Evolutionary conservation across 495 filamentous ascomycete species (phyloP).

Genomic region (Penicillium argentinense): DNA sequence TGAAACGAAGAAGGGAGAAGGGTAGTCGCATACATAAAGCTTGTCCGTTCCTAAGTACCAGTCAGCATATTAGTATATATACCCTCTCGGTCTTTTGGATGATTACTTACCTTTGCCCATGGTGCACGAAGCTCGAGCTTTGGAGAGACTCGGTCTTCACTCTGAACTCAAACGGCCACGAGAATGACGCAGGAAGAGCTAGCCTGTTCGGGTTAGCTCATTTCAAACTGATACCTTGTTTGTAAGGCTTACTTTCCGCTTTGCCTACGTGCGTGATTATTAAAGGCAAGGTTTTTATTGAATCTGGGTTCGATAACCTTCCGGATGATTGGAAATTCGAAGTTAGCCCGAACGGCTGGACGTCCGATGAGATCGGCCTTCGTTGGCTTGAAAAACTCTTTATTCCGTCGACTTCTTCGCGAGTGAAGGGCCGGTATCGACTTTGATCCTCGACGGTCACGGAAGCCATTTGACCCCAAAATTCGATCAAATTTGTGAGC

Average conservation of each 20-base stretch:
- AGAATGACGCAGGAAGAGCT: slow-evolving; percentile 24
- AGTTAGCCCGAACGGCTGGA: too few species aligned
- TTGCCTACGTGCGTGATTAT: too few species aligned
- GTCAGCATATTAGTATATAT: slow-evolving; percentile 9
- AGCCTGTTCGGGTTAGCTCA: slow-evolving; percentile 23
- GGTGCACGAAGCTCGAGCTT: slow-evolving; percentile 14
- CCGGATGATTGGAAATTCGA: too few species aligned
- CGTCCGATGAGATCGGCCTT: too few species aligned
- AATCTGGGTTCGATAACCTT: too few species aligned
- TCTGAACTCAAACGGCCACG: slow-evolving; percentile 8
- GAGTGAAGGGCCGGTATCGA: too few species aligned
- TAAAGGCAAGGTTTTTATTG: too few species aligned
- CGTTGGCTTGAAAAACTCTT: too few species aligned
- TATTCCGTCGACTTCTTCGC: too few species aligned
- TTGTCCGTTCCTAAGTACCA: slow-evolving; percentile 60
- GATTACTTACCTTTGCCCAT: slow-evolving; percentile 59
- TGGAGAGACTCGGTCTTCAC: neutral
- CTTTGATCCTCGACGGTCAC: too few species aligned
- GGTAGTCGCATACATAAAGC: slow-evolving; percentile 60
- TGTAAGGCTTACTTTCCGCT: neutral
- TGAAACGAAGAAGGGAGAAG: neutral
- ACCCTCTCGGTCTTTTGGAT: neutral
- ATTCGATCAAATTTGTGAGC: too few species aligned
- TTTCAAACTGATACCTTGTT: neutral
- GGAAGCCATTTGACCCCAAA: too few species aligned